Evolutionary conservation across 352 stramenopile genomes (phyloP), one percentile per base, ranked within the genome.

Genomic region (Phytophthora sp.): DNA sequence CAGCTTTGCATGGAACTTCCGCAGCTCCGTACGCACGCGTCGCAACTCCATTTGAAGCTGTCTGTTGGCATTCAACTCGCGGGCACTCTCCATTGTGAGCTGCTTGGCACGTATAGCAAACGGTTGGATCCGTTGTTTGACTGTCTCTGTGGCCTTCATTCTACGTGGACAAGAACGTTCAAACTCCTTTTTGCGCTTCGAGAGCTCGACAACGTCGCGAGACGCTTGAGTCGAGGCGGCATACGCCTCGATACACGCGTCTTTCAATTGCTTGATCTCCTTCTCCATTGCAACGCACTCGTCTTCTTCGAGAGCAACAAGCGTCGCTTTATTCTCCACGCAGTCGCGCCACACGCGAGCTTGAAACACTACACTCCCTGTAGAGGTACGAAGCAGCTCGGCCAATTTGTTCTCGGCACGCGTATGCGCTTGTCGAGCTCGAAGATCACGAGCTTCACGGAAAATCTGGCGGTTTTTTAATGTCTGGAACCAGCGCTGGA

Each of bases 271-370:
- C 6, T 73, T 71, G 31, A 94, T 62, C 59, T 89, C 78, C 1
- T 59, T 65, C 56, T 89, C 82, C 49, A 86, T 67, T 12, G 61
- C 74, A 5, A 68, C 38, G 15, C 63, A 82, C 13, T 77, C 66
- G 2, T 62, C 59, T 35, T 91, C 80, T 50, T 83, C 70, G 38
- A 90, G 67, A 26, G 64, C 76, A 8, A 55, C 53, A 30, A 90
- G 62, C 30, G 77, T 45, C 23, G 76, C 18, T 39, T 82, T 84
- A 35, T 73, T 63, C 49, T 85, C 84, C 18, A 88, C 59, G 20
- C 80, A 88, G 47, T 91, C 83, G 1, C 76, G 74, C 86, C 86
- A 94, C 15, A 92, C 82, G 7, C 71, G 71, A 35, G 86, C 80
- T 42, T 90, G 86, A 56, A 90, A 94, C 12, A 89, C 58, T 20